These are phyloP conservation scores for Microcyclospora pomicola DNA, from an alignment of 2,329 filamentous ascomycete genomes.

Conservation along the genomic window DNA sequence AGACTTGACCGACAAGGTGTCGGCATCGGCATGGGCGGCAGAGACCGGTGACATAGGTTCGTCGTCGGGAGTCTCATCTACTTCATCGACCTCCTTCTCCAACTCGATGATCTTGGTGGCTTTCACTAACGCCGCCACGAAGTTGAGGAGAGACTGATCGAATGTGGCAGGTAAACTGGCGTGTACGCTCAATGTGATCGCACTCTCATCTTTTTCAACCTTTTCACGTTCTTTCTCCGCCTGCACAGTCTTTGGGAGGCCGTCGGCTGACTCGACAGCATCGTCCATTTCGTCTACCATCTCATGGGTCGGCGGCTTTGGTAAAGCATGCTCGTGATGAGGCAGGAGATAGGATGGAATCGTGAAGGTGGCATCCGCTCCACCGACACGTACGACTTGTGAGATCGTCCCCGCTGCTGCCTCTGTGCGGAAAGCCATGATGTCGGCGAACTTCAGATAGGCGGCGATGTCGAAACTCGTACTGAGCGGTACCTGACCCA, in stretches of 20 bases:
- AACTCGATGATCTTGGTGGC: constrained; percentile 43
- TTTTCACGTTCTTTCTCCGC: constrained; percentile 28
- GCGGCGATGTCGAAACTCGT: constrained; percentile 35
- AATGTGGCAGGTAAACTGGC: constrained; percentile 37
- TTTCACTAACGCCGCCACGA: constrained; percentile 42
- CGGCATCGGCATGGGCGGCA: not conserved
- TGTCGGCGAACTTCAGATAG: constrained; percentile 32
- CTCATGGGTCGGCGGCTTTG: constrained; percentile 24
- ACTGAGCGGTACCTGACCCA: constrained; percentile 36
- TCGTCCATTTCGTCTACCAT: constrained; percentile 23
- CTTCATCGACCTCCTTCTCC: constrained; percentile 32
- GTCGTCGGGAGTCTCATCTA: constrained; percentile 2
- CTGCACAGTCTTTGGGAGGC: constrained; percentile 30
- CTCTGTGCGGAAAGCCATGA: constrained; percentile 37
- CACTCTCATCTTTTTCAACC: constrained; percentile 33
- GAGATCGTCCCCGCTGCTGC: constrained; percentile 28
- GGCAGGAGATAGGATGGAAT: constrained; percentile 39
- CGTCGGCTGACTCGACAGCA: constrained; percentile 29
- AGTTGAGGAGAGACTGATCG: constrained; percentile 39
- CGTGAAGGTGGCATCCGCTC: constrained; percentile 36
- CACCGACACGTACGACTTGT: constrained; percentile 38
- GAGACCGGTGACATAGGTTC: not conserved
- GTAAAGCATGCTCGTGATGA: constrained; percentile 41
- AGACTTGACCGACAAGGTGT: constrained; percentile 8
- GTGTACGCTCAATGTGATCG: constrained; percentile 35